These are phyloP conservation scores for Trematosphaeria pertusa DNA, from an alignment of 2,329 filamentous ascomycete genomes.

Conservation along the genomic window DNA sequence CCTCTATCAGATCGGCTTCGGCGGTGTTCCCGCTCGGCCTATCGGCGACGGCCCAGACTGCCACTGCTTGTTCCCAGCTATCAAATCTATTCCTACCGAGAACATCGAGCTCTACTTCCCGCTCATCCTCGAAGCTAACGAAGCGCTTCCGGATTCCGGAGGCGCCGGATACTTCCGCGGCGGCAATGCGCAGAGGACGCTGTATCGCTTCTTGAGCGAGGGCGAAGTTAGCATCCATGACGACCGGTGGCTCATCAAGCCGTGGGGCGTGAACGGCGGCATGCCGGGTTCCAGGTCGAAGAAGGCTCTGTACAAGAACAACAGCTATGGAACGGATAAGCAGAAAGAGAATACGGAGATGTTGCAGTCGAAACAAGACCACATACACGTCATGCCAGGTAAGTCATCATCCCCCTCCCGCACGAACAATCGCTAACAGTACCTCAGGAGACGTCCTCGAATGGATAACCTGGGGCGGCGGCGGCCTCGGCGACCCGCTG, in stretches of 20 bases:
- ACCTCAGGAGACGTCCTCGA: conserved; percentile 55
- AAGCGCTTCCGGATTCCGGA: conserved; percentile 57
- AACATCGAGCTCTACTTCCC: conserved; percentile 58
- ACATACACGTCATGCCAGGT: conserved; percentile 53
- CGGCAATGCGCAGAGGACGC: conserved; percentile 57
- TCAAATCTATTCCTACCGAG: conserved; percentile 59
- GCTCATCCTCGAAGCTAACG: conserved; percentile 57
- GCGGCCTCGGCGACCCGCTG: conserved; percentile 57
- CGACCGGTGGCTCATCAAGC: conserved; percentile 58
- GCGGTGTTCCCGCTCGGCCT: conserved; percentile 56
- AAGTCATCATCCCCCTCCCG: conserved; percentile 4
- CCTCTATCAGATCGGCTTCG: conserved; percentile 60
- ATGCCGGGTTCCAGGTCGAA: conserved; percentile 53
- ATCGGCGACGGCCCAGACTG: conserved; percentile 59
- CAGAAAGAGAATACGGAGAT: conserved; percentile 46
- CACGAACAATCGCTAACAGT: background rate
- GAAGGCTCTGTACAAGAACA: conserved; percentile 54
- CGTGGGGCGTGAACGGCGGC: conserved; percentile 58
- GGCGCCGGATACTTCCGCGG: conserved; percentile 57
- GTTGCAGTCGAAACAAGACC: conserved; percentile 57
- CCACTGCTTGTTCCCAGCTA: conserved; percentile 59
- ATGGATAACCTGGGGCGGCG: conserved; percentile 60
- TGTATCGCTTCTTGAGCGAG: conserved; percentile 55
- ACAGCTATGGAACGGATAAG: conserved; percentile 39
- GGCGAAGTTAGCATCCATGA: conserved; percentile 59